Conservation (phyloP, 108 stramenopile species). For the Nannochloropsis gaditana region DNA sequence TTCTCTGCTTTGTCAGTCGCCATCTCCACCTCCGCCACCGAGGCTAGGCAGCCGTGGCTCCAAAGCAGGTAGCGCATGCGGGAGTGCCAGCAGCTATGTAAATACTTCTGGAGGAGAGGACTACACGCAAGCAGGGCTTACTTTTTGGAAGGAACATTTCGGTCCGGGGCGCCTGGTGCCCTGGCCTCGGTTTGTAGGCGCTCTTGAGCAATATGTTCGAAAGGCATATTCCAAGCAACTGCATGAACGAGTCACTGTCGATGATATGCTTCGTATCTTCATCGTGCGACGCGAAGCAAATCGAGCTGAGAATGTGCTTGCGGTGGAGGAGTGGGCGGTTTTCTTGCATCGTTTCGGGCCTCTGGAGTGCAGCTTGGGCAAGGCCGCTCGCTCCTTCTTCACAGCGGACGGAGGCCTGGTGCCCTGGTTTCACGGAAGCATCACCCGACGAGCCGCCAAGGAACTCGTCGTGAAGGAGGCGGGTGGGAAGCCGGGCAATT, state of each 20-base stretch:
- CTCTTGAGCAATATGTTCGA: not conserved
- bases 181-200: not conserved
- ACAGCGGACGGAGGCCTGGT: not conserved
- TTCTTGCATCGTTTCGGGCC: constrained; percentile 4
- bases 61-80: not conserved
- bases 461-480: not conserved
- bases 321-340: not conserved
- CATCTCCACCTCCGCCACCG: not conserved
- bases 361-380: not conserved
- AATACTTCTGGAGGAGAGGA: not conserved
- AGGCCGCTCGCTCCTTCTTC: not conserved
- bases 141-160: not conserved
- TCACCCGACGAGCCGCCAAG: not conserved
- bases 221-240: not conserved
- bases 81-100: not conserved
- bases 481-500: not conserved
- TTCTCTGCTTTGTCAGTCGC: too few species aligned
- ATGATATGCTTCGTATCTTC: not conserved
- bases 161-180: not conserved
- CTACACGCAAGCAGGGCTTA: not conserved
- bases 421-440: constrained; percentile 19
- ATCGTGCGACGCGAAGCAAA: not conserved
- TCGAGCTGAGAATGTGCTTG: not conserved
- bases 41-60: not conserved
- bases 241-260: not conserved